Percentiles rank a stretch among this genome's conserved stretches.
phyloP scores from a whole-genome alignment of 176 grass and related monocot genomes.

The Themeda triandra region DNA sequence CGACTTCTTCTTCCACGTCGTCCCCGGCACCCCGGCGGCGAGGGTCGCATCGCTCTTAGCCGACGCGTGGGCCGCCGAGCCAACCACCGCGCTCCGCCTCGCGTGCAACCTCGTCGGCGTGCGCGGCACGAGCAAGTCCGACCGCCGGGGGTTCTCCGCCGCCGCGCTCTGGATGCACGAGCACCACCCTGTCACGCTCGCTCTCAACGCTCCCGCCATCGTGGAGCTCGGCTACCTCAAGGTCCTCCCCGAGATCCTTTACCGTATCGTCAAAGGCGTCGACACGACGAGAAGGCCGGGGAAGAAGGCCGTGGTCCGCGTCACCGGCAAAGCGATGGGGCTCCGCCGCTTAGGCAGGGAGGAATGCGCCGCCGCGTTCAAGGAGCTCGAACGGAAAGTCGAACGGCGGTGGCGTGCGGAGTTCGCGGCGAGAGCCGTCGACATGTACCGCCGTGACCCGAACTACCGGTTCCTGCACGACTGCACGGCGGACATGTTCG shows the following conservation, averaged over 20 bases:
- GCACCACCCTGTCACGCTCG: conserved; percentile 65
- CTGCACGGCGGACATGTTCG: conserved; percentile 47
- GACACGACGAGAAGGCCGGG: conserved; percentile 3
- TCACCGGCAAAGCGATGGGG: background rate
- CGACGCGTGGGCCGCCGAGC: conserved; percentile 36
- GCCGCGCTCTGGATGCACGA: conserved; percentile 41
- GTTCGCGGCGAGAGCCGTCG: conserved; percentile 29
- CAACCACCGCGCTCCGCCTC: conserved; percentile 41
- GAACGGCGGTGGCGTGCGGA: conserved; percentile 27
- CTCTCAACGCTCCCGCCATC: conserved; percentile 49
- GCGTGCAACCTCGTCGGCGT: conserved; percentile 42
- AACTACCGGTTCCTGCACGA: conserved; percentile 64
- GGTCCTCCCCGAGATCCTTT: conserved; percentile 68
- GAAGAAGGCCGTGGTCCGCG: conserved; percentile 19
- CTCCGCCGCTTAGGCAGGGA: background rate
- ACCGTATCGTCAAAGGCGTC: conserved; percentile 49
- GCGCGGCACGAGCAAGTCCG: conserved; percentile 14
- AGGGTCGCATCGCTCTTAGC: conserved; percentile 24
- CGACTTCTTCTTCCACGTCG: conserved; percentile 73
- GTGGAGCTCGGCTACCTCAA: conserved; percentile 68
- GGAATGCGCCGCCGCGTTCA: conserved; percentile 30
- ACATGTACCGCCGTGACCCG: conserved; percentile 30
- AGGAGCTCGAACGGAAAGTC: conserved; percentile 24
- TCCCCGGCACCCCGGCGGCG: conserved; percentile 16
- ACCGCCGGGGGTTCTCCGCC: conserved; percentile 6